Evolutionary conservation across 1,284 basidiomycete species (phyloP).

Genomic region (Moniliella sp.): DNA sequence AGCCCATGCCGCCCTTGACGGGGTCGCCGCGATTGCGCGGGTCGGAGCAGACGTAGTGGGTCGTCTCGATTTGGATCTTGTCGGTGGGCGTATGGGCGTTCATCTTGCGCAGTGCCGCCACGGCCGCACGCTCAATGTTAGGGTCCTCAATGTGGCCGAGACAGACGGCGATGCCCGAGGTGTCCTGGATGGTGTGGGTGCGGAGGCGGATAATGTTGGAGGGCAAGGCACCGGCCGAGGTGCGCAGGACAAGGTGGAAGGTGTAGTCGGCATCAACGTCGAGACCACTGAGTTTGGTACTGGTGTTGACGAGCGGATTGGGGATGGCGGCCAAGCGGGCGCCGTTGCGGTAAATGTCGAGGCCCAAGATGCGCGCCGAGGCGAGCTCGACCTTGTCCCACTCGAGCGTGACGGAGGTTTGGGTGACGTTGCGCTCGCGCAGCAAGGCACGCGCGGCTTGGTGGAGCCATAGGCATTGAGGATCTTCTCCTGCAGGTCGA

Average conservation of each 20-base stretch:
- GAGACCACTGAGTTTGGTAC: slow-evolving; percentile 27
- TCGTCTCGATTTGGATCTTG: slow-evolving; percentile 55
- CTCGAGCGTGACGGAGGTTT: slow-evolving; percentile 29
- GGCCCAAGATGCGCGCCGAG: slow-evolving; percentile 16
- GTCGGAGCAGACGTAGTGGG: slow-evolving; percentile 24
- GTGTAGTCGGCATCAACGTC: slow-evolving; percentile 27
- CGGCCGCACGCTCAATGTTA: slow-evolving; percentile 10
- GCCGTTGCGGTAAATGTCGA: slow-evolving; percentile 29
- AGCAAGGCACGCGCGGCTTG: slow-evolving; percentile 12
- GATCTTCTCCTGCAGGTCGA: slow-evolving; percentile 26
- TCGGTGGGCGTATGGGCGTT: slow-evolving; percentile 46
- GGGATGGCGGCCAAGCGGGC: slow-evolving; percentile 26
- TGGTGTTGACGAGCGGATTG: slow-evolving; percentile 24
- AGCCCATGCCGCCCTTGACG: slow-evolving; percentile 1
- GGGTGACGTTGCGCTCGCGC: slow-evolving; percentile 22
- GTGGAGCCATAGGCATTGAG: slow-evolving; percentile 21
- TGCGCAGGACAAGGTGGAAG: slow-evolving; percentile 29
- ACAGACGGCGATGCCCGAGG: slow-evolving; percentile 26
- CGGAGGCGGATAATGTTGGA: slow-evolving; percentile 16
- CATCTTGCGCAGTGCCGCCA: slow-evolving; percentile 12
- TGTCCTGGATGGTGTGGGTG: slow-evolving; percentile 28
- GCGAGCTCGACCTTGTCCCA: slow-evolving; percentile 26
- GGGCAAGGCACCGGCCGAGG: slow-evolving; percentile 21
- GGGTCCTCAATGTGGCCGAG: slow-evolving; percentile 14
- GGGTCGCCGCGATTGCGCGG: slow-evolving; percentile 11